Evolutionary conservation across 2,329 filamentous ascomycete genomes (phyloP), one percentile per base, ranked within the genome.

Genomic region (Aaosphaeria pasadenensis): DNA sequence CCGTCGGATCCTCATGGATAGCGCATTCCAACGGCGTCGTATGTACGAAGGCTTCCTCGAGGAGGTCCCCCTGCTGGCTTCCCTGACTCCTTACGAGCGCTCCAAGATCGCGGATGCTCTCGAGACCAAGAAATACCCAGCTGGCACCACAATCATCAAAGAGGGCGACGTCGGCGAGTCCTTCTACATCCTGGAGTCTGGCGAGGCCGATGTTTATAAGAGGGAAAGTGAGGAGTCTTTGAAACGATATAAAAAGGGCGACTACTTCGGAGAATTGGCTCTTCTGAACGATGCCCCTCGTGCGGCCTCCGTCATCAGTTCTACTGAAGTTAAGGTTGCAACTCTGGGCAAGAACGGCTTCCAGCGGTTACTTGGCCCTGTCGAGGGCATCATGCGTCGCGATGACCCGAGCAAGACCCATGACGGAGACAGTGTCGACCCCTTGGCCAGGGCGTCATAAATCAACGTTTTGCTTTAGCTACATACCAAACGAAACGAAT

Each of bases 41-140:
- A 92, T 97, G 86, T 97, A 97, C 73, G 94, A 99, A 74, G 89
- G 85, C 59, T 97, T 99, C 77, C 79, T 99, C 24, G 91, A 95
- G 69, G 91, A 96, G 67, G 94, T 97, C 2, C 89, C 90, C 0
- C 79, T 97, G 30, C 82, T 99, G 29, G 81, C 86, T 3, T 86
- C 84, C 24, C 80, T 99, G 48, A 95, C 91, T 40, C 81, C 88
- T 0, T 97, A 97, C 71, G 94, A 99, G 74, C 86, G 94, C 49
- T 90, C 89, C 64, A 99, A 99, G 78, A 96, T 99, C 69, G 92
- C 94, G 52, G 94, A 97, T 72, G 92, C 94, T 1, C 79, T 99
- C 48, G 91, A 97, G 70, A 94, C 91, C 7, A 84, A 87, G 69
- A 96, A 95, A 64, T 95, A 87, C 68, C 80, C 87, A 0, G 75